Conservation (phyloP, 73 alveolate species). For the Stentor roeselii region DNA sequence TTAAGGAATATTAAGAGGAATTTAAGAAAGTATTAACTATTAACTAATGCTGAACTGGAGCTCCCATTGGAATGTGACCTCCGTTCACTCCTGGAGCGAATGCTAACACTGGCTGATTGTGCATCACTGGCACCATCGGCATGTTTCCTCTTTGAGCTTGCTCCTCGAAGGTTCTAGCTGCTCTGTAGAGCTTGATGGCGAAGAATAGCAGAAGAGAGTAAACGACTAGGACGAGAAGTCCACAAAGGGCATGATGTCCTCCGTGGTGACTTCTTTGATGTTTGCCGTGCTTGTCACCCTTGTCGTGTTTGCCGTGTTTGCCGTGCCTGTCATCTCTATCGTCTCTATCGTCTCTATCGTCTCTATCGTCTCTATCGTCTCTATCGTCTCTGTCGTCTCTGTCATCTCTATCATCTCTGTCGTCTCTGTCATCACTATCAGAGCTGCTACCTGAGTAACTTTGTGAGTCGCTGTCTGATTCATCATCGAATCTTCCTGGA, state of each 20-base stretch:
- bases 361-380: neutral
- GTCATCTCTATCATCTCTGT: slow-evolving; percentile 8
- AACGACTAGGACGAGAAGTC: neutral
- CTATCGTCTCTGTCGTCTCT: neutral
- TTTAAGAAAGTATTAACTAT: too few species aligned
- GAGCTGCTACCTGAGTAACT: neutral
- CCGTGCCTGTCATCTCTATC: neutral
- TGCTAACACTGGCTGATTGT: neutral
- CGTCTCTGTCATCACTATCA: slow-evolving; percentile 3
- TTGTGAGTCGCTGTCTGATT: neutral
- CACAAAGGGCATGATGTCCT: neutral
- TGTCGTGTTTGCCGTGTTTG: neutral
- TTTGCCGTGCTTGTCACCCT: too few species aligned
- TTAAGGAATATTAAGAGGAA: too few species aligned
- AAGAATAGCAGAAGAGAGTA: neutral
- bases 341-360: neutral
- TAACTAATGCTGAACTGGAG: neutral
- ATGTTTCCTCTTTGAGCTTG: neutral
- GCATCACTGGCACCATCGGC: neutral
- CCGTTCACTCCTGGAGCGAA: neutral
- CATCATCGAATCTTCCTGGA: neutral
- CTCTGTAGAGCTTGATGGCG: neutral
- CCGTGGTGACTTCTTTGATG: neutral
- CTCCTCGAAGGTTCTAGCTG: neutral
- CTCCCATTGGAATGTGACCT: neutral